Conservation (phyloP, 2,329 filamentous ascomycete species). For the Fusarium miscanthi region DNA sequence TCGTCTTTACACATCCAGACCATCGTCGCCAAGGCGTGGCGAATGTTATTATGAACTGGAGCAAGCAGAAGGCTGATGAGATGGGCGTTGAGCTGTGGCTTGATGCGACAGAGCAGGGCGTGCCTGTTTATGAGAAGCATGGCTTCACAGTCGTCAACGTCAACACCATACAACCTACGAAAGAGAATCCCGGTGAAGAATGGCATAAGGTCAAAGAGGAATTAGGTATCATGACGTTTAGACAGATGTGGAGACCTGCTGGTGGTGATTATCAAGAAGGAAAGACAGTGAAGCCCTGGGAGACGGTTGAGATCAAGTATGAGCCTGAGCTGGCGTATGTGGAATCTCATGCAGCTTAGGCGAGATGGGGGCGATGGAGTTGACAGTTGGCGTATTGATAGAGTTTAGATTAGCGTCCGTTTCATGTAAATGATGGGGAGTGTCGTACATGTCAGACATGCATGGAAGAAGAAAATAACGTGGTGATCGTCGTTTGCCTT, state of each 20-base stretch:
- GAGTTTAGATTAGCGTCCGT: neutral
- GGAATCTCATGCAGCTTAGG: neutral
- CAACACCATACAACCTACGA: slow-evolving; percentile 16
- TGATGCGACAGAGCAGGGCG: slow-evolving; percentile 35
- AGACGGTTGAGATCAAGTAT: neutral
- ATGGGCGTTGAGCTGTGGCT: slow-evolving; percentile 43
- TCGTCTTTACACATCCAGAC: slow-evolving; percentile 39
- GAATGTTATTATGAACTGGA: slow-evolving; percentile 37
- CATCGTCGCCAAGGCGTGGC: slow-evolving; percentile 38
- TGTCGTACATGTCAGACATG: neutral
- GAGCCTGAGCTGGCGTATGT: neutral
- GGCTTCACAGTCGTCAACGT: slow-evolving; percentile 33
- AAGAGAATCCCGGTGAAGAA: slow-evolving; percentile 18
- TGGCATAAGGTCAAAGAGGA: slow-evolving; percentile 30
- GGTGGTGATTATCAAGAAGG: slow-evolving; percentile 35
- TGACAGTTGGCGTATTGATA: neutral
- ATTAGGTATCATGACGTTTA: slow-evolving; percentile 30
- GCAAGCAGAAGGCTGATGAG: slow-evolving; percentile 40
- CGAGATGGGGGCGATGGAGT: neutral
- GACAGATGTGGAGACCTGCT: slow-evolving; percentile 39
- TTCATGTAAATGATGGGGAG: neutral
- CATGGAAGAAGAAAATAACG: neutral
- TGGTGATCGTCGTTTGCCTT: neutral
- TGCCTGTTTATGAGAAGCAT: slow-evolving; percentile 40
- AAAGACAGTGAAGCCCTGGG: slow-evolving; percentile 29